Base-by-base conservation (phyloP, 208 protist species). In the Trypanosoma cruzi region DNA sequence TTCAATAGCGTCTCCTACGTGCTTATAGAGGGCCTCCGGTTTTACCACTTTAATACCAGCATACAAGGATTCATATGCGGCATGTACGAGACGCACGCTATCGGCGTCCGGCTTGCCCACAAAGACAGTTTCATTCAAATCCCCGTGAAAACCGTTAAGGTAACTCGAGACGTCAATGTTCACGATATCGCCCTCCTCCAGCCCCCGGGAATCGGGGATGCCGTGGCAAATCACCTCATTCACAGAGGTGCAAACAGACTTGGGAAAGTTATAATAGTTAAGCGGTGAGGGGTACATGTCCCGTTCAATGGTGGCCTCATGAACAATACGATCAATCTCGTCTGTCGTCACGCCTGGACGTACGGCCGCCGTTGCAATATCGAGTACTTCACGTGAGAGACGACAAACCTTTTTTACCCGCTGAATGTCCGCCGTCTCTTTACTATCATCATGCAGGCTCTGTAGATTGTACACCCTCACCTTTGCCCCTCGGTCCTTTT, bases 221-320 rank as follows among this genome's bases (percentile, higher is more conserved):
- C 94, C 94, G 75, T 98, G 96, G 73, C 93, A 97, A 54, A 98
- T 97, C 31, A 98, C 84, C 77, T 98, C 93, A 73, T 98, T 98
- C 13, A 98, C 67, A 64, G 86, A 97, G 20, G 98, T 99, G 83
- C 98, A 99, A 44, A 97, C 92, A 28, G 96, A 98, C 82, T 99
- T 99, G 61, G 98, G 98, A 76, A 99, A 99, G 62, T 89, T 87
- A 79, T 97, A 93, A 80, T 99, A 99, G 81, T 99, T 99, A 20
- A 99, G 89, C 32, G 99, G 98, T 0, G 98, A 99, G 16, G 99
- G 99, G 78, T 99, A 99, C 74, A 96, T 96, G 52, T 84, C 75
- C 10, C 96, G 86, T 71, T 83, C 93, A 40, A 98, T 88, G 14
- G 87, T 95, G 11, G 90, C 90, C 53, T 98, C 89, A 70, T 98